Evolutionary conservation across 1,284 basidiomycete species (phyloP), one percentile per base, ranked within the genome.

Genomic region (Apiotrichum mycotoxinovorans): DNA sequence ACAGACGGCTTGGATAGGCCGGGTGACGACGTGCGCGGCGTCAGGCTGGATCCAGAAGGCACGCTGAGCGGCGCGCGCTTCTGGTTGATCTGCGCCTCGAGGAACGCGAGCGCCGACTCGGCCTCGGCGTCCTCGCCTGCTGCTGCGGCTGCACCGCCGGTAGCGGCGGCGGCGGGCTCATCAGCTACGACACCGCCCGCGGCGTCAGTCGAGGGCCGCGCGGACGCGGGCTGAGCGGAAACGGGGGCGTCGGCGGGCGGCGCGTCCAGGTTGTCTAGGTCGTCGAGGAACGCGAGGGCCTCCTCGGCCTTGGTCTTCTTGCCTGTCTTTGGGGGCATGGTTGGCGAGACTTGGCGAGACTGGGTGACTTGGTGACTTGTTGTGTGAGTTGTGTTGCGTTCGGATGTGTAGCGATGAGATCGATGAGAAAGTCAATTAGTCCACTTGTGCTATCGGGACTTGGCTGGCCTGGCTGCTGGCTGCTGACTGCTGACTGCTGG

Each of bases 51-150:
- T 2, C 33, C 34, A 2, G 20, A 18, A 58, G 47, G 22, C 10
- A 67, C 65, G 37, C 64, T 65, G 14, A 75, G 54, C 22, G 73
- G 72, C 3, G 68, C 66, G 14, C 73, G 67, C 62, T 91, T 92
- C 81, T 90, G 89, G 0, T 90, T 92, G 66, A 95, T 91, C 76
- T 95, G 76, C 14, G 71, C 91, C 76, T 96, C 91, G 53, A 96
- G 84, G 79, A 94, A 95, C 25, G 91, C 92, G 43, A 94, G 84
- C 18, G 89, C 90, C 61, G 65, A 65, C 17, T 66, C 69, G 8
- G 76, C 73, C 58, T 76, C 76, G 25, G 70, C 70, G 42, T 71
- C 69, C 30, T n/a, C n/a, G n/a, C n/a, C n/a, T n/a, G n/a, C n/a
- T n/a, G n/a, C n/a, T n/a, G n/a, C n/a, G n/a, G n/a, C n/a, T n/a